A percentile compares a stretch with the other conserved stretches of the same genome.
phyloP scores from a whole-genome alignment of 2,329 filamentous ascomycete species.

The Penicillium decumbens region DNA sequence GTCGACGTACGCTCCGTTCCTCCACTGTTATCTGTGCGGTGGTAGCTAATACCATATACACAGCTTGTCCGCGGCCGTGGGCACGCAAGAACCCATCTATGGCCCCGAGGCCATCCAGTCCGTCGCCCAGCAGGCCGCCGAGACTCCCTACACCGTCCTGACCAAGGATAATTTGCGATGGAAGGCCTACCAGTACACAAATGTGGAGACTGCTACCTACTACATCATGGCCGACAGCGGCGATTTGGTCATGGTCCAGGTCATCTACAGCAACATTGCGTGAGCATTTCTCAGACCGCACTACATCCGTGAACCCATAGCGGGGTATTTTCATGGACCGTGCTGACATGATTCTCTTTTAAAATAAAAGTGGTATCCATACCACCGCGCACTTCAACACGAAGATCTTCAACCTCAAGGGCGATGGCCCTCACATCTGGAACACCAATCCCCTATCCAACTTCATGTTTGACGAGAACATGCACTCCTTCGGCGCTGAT shows the following conservation, averaged over 20 bases:
- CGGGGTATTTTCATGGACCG: not conserved
- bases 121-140: slow-evolving; percentile 74
- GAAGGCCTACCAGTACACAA: slow-evolving; percentile 74
- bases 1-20: slow-evolving; percentile 63
- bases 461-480: slow-evolving; percentile 77
- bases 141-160: slow-evolving; percentile 74
- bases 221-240: slow-evolving; percentile 81
- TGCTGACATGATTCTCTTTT: slow-evolving; percentile 5
- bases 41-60: slow-evolving; percentile 27
- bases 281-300: slow-evolving; percentile 47
- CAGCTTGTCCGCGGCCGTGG: slow-evolving; percentile 71
- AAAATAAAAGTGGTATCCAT: slow-evolving; percentile 66
- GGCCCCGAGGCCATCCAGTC: slow-evolving; percentile 81
- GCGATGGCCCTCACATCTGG: slow-evolving; percentile 72
- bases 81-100: slow-evolving; percentile 95
- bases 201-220: slow-evolving; percentile 91
- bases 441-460: slow-evolving; percentile 74
- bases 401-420: slow-evolving; percentile 79
- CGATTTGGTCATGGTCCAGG: slow-evolving; percentile 71
- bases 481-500: slow-evolving; percentile 77
- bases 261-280: slow-evolving; percentile 98
- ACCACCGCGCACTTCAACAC: slow-evolving; percentile 90
- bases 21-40: slow-evolving; percentile 10
- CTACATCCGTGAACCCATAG: not conserved
- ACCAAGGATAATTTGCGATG: slow-evolving; percentile 76